Evolutionary conservation across 2,329 filamentous ascomycete species (phyloP).

Genomic region (Aspergillus fumigatus): DNA sequence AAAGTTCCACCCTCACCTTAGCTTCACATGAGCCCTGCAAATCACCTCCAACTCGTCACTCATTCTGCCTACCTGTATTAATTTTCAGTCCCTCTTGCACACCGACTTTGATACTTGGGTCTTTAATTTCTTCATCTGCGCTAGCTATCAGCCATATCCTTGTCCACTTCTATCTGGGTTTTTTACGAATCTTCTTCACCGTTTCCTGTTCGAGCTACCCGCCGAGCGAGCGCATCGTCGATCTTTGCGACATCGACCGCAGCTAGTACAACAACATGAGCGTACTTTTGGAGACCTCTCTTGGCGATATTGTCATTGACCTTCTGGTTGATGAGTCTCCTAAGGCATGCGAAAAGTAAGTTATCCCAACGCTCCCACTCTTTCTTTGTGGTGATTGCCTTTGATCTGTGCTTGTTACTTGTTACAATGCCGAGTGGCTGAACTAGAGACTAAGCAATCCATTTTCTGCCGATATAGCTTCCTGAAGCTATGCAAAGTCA

Average conservation of each 20-base stretch:
- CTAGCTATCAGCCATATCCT: not conserved
- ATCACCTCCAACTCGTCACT: not conserved
- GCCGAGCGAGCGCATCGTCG: conserved; percentile 11
- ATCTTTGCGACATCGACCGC: conserved; percentile 10
- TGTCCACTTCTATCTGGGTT: not conserved
- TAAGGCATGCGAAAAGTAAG: conserved; percentile 91
- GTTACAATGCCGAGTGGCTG: conserved; percentile 45
- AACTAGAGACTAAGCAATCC: conserved; percentile 53
- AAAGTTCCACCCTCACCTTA: conserved; percentile 1
- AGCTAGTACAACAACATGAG: conserved; percentile 59
- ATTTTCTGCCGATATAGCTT: conserved; percentile 59
- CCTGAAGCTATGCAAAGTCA: conserved; percentile 95
- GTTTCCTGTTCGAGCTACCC: conserved; percentile 1
- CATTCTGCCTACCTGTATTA: not conserved
- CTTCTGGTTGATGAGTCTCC: conserved; percentile 84
- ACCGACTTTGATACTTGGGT: not conserved
- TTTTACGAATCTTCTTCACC: not conserved
- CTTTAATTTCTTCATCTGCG: not conserved
- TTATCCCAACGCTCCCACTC: conserved; percentile 17
- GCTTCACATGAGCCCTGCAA: not conserved
- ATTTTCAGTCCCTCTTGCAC: not conserved
- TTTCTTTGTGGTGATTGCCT: conserved; percentile 1
- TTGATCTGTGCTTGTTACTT: not conserved
- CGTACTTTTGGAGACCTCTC: conserved; percentile 86
- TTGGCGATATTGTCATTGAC: conserved; percentile 92